phyloP scores from a whole-genome alignment of 352 stramenopile species.

The Phytophthora nicotianae region DNA sequence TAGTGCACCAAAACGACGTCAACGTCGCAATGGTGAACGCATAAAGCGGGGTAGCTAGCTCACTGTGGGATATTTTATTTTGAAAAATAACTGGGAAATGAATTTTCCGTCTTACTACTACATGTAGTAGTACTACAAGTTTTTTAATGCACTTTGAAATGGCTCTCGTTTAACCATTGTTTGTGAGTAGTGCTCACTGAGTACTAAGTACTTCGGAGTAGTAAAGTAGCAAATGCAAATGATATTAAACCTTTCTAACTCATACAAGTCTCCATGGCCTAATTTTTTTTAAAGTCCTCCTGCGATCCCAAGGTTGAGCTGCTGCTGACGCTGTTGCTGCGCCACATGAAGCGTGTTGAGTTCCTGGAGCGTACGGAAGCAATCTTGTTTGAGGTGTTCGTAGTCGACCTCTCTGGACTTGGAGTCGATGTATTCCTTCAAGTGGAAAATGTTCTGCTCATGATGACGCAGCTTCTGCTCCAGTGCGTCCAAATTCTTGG shows the following conservation, averaged over 20 bases:
- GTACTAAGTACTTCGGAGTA: too few relatives aligned
- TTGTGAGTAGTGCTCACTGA: too few relatives aligned
- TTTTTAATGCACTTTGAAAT: too few relatives aligned
- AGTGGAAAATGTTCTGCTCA: conserved; percentile 93
- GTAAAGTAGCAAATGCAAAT: too few relatives aligned
- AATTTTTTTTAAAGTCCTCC: conserved; percentile 22
- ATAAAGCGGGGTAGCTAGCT: conserved; percentile 11
- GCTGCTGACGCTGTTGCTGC: conserved; percentile 43
- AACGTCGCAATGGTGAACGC: conserved; percentile 19
- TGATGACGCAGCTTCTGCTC: conserved; percentile 92
- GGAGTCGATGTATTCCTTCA: conserved; percentile 89
- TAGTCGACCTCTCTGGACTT: conserved; percentile 92
- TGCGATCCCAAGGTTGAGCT: conserved; percentile 27
- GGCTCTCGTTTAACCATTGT: too few relatives aligned
- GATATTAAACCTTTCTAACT: too few relatives aligned
- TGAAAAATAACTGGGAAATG: conserved; percentile 6
- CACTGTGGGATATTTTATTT: conserved; percentile 23
- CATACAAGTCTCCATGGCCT: too few relatives aligned
- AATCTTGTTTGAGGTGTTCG: conserved; percentile 85
- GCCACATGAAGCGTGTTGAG: conserved; percentile 78
- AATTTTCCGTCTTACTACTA: neutral
- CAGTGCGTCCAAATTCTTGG: conserved; percentile 80
- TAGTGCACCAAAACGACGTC: conserved; percentile 21
- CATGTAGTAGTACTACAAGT: too few relatives aligned
- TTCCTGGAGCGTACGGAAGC: conserved; percentile 71